Evolutionary conservation across 2,329 filamentous ascomycete genomes (phyloP).

Genomic region (Diplocarpon mali): DNA sequence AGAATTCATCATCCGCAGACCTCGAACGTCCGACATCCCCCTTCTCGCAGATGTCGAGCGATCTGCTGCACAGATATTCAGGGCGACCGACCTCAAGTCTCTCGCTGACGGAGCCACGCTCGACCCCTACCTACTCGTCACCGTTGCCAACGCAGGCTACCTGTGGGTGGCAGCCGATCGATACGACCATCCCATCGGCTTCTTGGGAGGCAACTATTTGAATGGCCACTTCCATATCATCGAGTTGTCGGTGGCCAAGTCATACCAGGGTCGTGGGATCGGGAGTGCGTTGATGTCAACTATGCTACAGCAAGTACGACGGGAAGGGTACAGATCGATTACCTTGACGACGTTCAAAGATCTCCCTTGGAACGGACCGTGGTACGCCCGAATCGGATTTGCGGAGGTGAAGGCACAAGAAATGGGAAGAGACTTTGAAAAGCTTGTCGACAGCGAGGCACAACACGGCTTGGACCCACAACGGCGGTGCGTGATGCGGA

Average conservation of each 20-base stretch:
- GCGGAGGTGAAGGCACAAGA: slow-evolving; percentile 17
- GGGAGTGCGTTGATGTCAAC: slow-evolving; percentile 22
- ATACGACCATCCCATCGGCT: slow-evolving; percentile 23
- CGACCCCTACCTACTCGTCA: slow-evolving; percentile 12
- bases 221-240: slow-evolving; percentile 25
- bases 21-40: slow-evolving; percentile 21
- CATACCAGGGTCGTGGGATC: slow-evolving; percentile 24
- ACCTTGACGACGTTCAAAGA: slow-evolving; percentile 24
- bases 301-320: slow-evolving; percentile 20
- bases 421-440: slow-evolving; percentile 18
- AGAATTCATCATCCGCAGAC: slow-evolving; percentile 18
- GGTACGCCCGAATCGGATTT: slow-evolving; percentile 24
- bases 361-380: slow-evolving; percentile 25
- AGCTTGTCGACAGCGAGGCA: slow-evolving; percentile 20
- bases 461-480: slow-evolving; percentile 19
- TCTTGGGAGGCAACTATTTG: slow-evolving; percentile 20
- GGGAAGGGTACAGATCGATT: slow-evolving; percentile 20
- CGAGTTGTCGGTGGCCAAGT: slow-evolving; percentile 23
- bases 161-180: slow-evolving; percentile 24
- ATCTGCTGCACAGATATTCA: slow-evolving; percentile 23
- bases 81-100: slow-evolving; percentile 17
- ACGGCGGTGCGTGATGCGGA: slow-evolving; percentile 23
- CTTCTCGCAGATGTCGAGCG: slow-evolving; percentile 22
- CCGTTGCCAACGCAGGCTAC: slow-evolving; percentile 19
- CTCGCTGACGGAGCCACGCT: slow-evolving; percentile 19